Base-by-base conservation (phyloP, 441 rosid genomes). In the Aleurites moluccanus region DNA sequence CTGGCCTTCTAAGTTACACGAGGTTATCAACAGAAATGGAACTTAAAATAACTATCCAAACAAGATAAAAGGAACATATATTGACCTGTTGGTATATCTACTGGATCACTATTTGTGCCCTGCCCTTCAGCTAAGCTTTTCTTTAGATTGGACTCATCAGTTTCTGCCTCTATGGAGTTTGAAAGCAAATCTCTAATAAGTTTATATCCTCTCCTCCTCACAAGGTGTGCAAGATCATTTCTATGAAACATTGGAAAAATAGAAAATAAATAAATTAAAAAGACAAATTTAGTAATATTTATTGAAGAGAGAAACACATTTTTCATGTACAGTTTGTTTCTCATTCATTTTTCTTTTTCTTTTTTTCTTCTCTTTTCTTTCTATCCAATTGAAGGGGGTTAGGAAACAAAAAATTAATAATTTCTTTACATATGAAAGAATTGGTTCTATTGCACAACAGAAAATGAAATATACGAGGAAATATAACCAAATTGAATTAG, bases 151-250 rank as follows among this genome's bases (percentile, higher is more conserved):
- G 75, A 21, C 45, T 63, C 86, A 40, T 80, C 81, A 73, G 23
- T n/a, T 59, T 83, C 84, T 62, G 73, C 75, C 35, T 70, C 33
- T 1, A 67, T 62, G 16, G 88, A 85, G 77, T 81, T 80, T 3
- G 81, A 80, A 80, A 93, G 89, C 82, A 95, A 91, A 76, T 88
- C 88, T 61, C 72, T 73, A 14, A 93, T 74, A 67, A 84, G 74
- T 83, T 88, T 93, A 73, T 93, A 90, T 45, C 99, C 99, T 79
- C 99, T 90, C 78, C 99, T 79, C 81, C 98, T 83, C 56, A 92
- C 92, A 79, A 95, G 68, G 81, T 90, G 80, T 44, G 97, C 98
- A 81, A 95, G 95, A 84, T 95, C 97, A 81, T 64, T 89, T 88
- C 99, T 95, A 79, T 27, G 65, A 20, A 67, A 68, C 5, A 80